These are phyloP conservation scores for Paraconiothyrium sp. DNA, from an alignment of 2,329 filamentous ascomycete species.

Conservation along the genomic window DNA sequence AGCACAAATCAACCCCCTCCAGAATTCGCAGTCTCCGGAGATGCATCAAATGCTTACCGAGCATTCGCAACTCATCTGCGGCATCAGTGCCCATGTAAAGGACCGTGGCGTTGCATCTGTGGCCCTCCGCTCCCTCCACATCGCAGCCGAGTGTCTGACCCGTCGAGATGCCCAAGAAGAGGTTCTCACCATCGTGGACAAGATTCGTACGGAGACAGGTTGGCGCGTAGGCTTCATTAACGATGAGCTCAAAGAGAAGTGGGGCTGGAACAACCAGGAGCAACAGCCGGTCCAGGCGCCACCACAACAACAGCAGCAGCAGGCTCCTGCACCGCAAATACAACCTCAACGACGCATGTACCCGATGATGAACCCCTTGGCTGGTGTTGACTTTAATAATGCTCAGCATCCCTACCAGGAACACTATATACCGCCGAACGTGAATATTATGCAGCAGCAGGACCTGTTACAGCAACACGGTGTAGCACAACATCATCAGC, in stretches of 20 bases:
- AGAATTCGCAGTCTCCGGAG: constrained; percentile 68
- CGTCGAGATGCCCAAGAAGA: constrained; percentile 79
- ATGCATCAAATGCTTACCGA: constrained; percentile 75
- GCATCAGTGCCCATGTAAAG: constrained; percentile 85
- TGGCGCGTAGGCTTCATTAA: constrained; percentile 80
- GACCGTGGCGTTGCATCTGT: constrained; percentile 82
- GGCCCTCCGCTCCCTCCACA: constrained; percentile 79
- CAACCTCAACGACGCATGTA: constrained; percentile 31
- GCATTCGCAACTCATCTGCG: constrained; percentile 86
- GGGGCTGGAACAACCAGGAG: constrained; percentile 73
- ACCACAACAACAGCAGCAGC: constrained; percentile 37
- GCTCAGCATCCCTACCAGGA: constrained; percentile 84
- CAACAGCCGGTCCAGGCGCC: constrained; percentile 31
- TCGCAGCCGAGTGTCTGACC: constrained; percentile 77
- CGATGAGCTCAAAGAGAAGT: constrained; percentile 75
- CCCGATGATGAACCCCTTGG: constrained; percentile 73
- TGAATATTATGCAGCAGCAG: constrained; percentile 32
- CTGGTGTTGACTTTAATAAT: constrained; percentile 76
- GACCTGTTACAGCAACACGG: constrained; percentile 10
- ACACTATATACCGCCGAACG: constrained; percentile 78
- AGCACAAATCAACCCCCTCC: constrained; percentile 78
- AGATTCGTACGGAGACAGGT: constrained; percentile 78
- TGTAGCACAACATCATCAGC: constrained; percentile 21
- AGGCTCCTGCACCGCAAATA: constrained; percentile 27
- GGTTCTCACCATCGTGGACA: constrained; percentile 78